Conservation (phyloP, 352 stramenopile species). For the Phytopythium delawarense region DNA sequence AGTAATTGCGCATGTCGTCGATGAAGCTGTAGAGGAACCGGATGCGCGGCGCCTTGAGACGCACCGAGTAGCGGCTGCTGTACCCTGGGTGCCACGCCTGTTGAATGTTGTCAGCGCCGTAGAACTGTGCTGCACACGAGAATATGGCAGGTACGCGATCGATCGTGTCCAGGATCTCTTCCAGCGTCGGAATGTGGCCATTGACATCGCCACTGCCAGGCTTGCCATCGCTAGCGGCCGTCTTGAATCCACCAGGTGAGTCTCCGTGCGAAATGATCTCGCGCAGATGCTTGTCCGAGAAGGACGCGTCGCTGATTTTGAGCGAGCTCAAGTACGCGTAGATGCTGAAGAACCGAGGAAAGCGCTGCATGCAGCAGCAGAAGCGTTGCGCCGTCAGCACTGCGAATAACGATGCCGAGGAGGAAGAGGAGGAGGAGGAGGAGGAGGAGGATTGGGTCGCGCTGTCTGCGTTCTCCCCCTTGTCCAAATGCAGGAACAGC, state of each 20-base stretch:
- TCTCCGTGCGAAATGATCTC: slow-evolving; percentile 60
- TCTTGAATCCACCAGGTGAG: slow-evolving; percentile 16
- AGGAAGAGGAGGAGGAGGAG: slow-evolving; percentile 26
- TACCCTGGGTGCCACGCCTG: slow-evolving; percentile 82
- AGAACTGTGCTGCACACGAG: slow-evolving; percentile 70
- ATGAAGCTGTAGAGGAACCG: slow-evolving; percentile 83
- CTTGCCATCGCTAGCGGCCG: slow-evolving; percentile 6
- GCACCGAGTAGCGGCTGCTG: slow-evolving; percentile 64
- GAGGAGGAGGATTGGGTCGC: slow-evolving; percentile 32
- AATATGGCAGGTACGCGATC: slow-evolving; percentile 66
- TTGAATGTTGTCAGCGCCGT: slow-evolving; percentile 72
- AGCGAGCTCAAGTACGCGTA: slow-evolving; percentile 72
- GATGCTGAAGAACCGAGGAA: slow-evolving; percentile 60
- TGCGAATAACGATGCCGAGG: slow-evolving; percentile 11
- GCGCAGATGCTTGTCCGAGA: slow-evolving; percentile 52
- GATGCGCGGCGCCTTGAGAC: slow-evolving; percentile 72
- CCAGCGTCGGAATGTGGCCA: slow-evolving; percentile 53
- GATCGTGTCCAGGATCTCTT: slow-evolving; percentile 50
- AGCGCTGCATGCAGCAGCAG: slow-evolving; percentile 64
- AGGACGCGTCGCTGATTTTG: slow-evolving; percentile 63
- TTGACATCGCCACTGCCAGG: slow-evolving; percentile 10
- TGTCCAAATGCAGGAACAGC: slow-evolving; percentile 57
- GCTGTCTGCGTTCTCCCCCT: slow-evolving; percentile 16
- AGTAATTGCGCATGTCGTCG: slow-evolving; percentile 73
- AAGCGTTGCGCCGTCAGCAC: slow-evolving; percentile 69